Evolutionary conservation across 768 basidiomycete species (phyloP).

Genomic region (Favolaschia claudopus): DNA sequence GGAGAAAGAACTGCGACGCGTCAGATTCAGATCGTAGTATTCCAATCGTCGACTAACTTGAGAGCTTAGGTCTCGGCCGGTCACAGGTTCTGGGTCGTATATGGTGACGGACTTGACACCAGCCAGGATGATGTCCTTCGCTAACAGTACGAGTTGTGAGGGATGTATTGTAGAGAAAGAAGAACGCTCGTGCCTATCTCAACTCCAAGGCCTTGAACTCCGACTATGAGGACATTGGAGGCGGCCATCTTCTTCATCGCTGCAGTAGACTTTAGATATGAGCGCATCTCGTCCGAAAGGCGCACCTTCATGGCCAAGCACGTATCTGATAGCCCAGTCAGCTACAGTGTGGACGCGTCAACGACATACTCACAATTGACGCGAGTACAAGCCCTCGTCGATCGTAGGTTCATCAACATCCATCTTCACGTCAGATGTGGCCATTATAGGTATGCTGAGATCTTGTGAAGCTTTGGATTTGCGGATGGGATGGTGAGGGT

Average conservation of each 20-base stretch:
- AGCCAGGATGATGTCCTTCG: constrained; percentile 94
- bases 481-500: constrained; percentile 18
- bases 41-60: constrained; percentile 63
- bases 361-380: constrained; percentile 78
- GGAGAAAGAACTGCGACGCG: constrained; percentile 88
- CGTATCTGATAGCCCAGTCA: constrained; percentile 65
- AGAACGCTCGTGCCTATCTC: constrained; percentile 75
- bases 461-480: constrained; percentile 20
- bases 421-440: constrained; percentile 62
- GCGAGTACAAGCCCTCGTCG: constrained; percentile 93
- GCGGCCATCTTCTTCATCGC: constrained; percentile 99
- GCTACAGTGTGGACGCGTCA: constrained; percentile 19
- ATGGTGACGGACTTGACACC: constrained; percentile 98
- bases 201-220: constrained; percentile 90
- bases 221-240: constrained; percentile 94
- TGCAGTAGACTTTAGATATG: constrained; percentile 41
- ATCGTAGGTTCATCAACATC: constrained; percentile 88
- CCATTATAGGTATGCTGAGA: constrained; percentile 39
- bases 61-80: constrained; percentile 89
- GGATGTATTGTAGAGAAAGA: constrained; percentile 1
- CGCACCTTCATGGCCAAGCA: constrained; percentile 94
- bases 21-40: constrained; percentile 24
- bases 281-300: not conserved
- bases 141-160: constrained; percentile 45
- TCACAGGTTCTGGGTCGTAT: constrained; percentile 90